Evolutionary conservation across 495 filamentous ascomycete genomes (phyloP).

Genomic region (Penicillium macrosclerotiorum): DNA sequence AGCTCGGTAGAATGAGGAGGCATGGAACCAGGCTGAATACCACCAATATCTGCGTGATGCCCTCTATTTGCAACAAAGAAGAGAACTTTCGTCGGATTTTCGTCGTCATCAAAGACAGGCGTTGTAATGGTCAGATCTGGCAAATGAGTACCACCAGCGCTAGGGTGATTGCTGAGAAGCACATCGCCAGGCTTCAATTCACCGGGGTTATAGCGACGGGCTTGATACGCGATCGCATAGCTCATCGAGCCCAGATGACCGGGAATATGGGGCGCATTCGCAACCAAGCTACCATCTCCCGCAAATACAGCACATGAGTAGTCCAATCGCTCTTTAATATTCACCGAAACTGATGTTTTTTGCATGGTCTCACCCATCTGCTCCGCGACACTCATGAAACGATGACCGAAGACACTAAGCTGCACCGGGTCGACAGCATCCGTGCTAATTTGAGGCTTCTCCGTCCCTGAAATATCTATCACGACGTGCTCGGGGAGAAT

Average conservation of each 20-base stretch:
- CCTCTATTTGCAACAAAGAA: constrained; percentile 92
- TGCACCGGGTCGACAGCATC: constrained; percentile 65
- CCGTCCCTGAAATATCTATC: constrained; percentile 61
- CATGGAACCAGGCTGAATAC: constrained; percentile 90
- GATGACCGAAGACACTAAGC: constrained; percentile 84
- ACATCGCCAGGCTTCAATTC: constrained; percentile 86
- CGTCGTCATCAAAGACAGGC: constrained; percentile 73
- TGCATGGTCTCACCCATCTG: constrained; percentile 89
- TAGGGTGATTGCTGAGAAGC: constrained; percentile 89
- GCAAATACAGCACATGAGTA: constrained; percentile 92
- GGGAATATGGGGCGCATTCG: constrained; percentile 78
- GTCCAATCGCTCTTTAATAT: constrained; percentile 90
- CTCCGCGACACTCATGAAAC: constrained; percentile 94
- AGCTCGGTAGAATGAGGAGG: constrained; percentile 84
- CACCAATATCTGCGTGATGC: constrained; percentile 79
- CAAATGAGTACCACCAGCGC: constrained; percentile 69
- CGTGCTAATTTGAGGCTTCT: constrained; percentile 58
- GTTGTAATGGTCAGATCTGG: constrained; percentile 89
- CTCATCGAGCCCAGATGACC: constrained; percentile 87
- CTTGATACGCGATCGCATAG: constrained; percentile 81
- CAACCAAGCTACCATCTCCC: constrained; percentile 72
- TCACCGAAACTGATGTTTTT: constrained; percentile 87
- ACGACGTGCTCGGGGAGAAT: constrained; percentile 68
- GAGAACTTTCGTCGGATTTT: constrained; percentile 56
- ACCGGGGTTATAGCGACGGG: constrained; percentile 72